Conservation (phyloP, 306 rosid genomes). For the Pyrus bretschneideri region DNA sequence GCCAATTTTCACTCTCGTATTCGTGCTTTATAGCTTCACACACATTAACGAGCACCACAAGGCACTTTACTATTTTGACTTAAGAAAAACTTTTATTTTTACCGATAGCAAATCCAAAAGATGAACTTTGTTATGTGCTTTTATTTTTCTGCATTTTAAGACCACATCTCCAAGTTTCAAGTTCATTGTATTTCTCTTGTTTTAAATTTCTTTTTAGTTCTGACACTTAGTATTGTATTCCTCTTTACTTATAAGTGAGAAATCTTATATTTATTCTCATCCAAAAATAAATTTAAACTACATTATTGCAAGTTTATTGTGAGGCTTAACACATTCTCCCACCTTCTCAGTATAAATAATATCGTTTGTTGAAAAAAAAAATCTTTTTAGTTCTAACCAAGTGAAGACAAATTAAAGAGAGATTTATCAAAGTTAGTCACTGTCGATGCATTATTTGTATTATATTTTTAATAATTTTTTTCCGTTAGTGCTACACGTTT, state of each 20-base stretch:
- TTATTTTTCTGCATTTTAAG: not conserved
- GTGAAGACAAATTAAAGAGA: not conserved
- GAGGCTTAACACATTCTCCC: fast-evolving
- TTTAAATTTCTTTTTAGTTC: not conserved
- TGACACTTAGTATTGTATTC: fast-evolving
- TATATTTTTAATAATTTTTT: not conserved
- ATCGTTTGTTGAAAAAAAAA: too few species aligned
- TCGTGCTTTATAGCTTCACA: too few species aligned
- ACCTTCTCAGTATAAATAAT: too few species aligned
- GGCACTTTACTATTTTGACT: too few species aligned
- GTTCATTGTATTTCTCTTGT: too few species aligned
- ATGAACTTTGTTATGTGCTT: too few species aligned
- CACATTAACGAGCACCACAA: too few species aligned
- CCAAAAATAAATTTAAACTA: fast-evolving
- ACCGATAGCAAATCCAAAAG: too few species aligned
- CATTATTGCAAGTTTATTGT: too few species aligned
- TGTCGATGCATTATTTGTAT: not conserved
- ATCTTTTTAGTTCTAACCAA: not conserved
- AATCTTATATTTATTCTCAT: fast-evolving
- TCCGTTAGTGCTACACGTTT: too few species aligned
- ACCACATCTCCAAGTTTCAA: not conserved
- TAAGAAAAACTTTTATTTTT: too few species aligned
- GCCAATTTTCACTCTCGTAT: too few species aligned
- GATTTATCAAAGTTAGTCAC: not conserved
- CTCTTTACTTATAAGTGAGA: fast-evolving